phyloP scores from a whole-genome alignment of 2,329 filamentous ascomycete species.

The Ascochyta fabae region DNA sequence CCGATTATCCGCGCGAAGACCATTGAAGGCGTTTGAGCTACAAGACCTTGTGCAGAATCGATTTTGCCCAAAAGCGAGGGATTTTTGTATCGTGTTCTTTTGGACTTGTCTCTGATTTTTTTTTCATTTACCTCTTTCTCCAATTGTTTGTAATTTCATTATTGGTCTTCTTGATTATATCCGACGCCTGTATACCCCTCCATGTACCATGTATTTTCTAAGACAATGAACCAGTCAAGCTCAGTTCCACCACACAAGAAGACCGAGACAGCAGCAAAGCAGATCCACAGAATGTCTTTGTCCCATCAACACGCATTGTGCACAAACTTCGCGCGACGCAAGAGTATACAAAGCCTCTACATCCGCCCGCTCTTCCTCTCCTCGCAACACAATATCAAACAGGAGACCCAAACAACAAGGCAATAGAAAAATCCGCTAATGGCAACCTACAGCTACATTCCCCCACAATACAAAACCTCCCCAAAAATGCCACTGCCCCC shows the following conservation, averaged over 20 bases:
- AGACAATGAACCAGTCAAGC: background rate
- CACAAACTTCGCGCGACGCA: background rate
- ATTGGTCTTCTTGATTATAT: too few relatives aligned
- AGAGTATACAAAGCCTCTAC: background rate
- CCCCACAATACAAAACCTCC: background rate
- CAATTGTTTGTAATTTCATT: too few relatives aligned
- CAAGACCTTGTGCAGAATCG: too few relatives aligned
- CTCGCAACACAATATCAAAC: background rate
- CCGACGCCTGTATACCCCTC: too few relatives aligned
- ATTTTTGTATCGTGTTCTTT: too few relatives aligned
- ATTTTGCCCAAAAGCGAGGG: too few relatives aligned
- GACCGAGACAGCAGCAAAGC: background rate
- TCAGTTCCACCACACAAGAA: background rate
- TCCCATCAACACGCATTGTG: background rate
- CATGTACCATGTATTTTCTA: background rate
- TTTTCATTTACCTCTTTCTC: too few relatives aligned
- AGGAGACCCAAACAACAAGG: background rate
- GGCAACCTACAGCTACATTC: slow-evolving; percentile 5
- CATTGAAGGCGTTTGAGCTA: too few relatives aligned
- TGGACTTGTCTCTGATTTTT: too few relatives aligned
- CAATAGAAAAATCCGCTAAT: background rate
- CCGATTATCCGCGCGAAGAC: too few relatives aligned
- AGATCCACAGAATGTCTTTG: background rate
- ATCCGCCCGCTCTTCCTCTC: background rate
- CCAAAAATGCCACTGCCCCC: background rate